Base-by-base conservation (phyloP, 306 rosid species). In the Pterocarpus macrocarpus region DNA sequence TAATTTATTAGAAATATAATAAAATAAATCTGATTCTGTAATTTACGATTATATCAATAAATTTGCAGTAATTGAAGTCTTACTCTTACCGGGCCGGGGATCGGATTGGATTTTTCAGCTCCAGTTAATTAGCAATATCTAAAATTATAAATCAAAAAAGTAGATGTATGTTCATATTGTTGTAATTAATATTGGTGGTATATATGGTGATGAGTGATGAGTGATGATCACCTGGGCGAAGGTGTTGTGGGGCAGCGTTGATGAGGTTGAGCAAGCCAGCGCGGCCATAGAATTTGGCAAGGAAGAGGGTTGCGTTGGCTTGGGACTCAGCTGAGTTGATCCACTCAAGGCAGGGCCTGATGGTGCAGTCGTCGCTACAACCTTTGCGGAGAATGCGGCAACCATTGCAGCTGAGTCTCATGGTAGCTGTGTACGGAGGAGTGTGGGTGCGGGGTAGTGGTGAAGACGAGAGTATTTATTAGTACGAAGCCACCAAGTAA, bases 271-370 rank as follows among this genome's bases (percentile, higher is more conserved):
- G 80, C 44, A 93, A 89, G 41, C 90, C 97, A 0, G 92, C 85
- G 30, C 93, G 94, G 65, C 97, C 98, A 8, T 86, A 90, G 81
- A 89, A 93, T 39, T 93, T 93, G 87, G 97, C 94, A 38, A 91
- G 90, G 73, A 93, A 91, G 17, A 91, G 88, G 3, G 98, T 93
- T 80, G 94, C 94, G 4, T 89, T 88, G 81, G 91, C 93, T 75
- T 91, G 98, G 43, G 92, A 78, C 22, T 94, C 93, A 0, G 91
- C 41, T 2, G 91, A 87, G 10, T 39, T 49, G 53, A 91, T 87
- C 98, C 97, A 89, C 69, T 83, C 85, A 50, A 91, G 89, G 76
- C 95, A 91, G 0, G 91, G 93, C 30, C 85, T 82, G 14, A 93
- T 86, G 73, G 56, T 56, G 53, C 97, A 93, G 12, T 83, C 17